Base-by-base conservation (phyloP, 179 eudicot species). In the Gypsophila paniculata region DNA sequence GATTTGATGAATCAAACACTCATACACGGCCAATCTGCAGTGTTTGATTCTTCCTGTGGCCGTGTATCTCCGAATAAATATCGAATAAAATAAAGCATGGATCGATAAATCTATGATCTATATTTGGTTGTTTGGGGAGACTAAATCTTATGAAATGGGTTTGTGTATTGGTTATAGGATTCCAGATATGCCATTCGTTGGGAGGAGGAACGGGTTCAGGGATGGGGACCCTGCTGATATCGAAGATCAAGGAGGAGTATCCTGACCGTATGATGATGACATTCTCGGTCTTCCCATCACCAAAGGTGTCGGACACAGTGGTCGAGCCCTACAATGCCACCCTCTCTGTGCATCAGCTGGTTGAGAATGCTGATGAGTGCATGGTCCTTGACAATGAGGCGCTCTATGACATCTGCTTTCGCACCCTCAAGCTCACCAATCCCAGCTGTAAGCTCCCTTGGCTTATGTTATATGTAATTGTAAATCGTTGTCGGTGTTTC, bases 181-280 rank as follows among this genome's bases (percentile, higher is more conserved):
- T 89, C 44, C 94, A 89, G 77, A 44, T 89, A 26, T 89, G 94
- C 48, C 94, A 89, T 76, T 89, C 94, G 5, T 75, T 87, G 53
- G 94, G 94, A 81, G 94, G 94, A 53, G 92, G 92, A 15, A 89
- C 94, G 14, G 94, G 94, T 26, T 89, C 93, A 14, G 94, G 94
- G 19, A 87, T 89, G 94, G 94, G 94, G 52, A 89, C 94, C 0
- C 75, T 89, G 11, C 57, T 89, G 60, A 85, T 89, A 63, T 89
- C 93, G 0, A 89, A 89, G 85, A 89, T 89, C 58, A 76, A 86
- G 60, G 93, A 89, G 75, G 93, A 89, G 70, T 89, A 83, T 39
- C 93, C 93, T 2, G 94, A 89, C 61, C 82, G 94, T 42, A 89
- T 89, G 94, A 81, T 89, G 89, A 65, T 89, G 86, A 89, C 94